Base-by-base conservation (phyloP, 345 rosid genomes). In the Euphorbia lathyris region DNA sequence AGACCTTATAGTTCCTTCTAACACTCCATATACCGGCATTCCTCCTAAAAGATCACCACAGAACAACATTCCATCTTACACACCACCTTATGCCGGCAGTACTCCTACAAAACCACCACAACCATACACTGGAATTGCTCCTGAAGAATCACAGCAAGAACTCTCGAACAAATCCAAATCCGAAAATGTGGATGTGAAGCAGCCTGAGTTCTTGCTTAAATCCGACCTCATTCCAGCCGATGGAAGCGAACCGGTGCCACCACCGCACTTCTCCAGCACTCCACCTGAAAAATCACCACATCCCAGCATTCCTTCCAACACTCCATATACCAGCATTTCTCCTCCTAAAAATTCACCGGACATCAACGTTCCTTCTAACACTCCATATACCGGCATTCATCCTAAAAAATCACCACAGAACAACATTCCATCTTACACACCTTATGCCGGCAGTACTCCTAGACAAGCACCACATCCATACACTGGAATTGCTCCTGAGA, bases 181-280 rank as follows among this genome's bases (percentile, higher is more conserved):
- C 11, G 43, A 40, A 9, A 9, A 40, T 40, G 43, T 19, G 11
- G 90, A 83, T 52, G 71, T 76, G 75, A 89, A 86, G 71, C 89
- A 87, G 77, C 92, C 93, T 23, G 80, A 86, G 52, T 84, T 79
- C 68, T 65, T 85, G 52, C 27, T 77, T 58, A 76, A 70, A 36
- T 68, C 77, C 25, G 86, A 75, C 75, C 69, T 34, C 4, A 34
- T 2, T 34, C 38, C 38, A 34, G 38, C 4, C 38, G 4, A 34
- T 2, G 38, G 38, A 7, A n/a, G n/a, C n/a, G n/a, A n/a, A n/a
- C n/a, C n/a, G n/a, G n/a, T n/a, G n/a, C n/a, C n/a, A n/a, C n/a
- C n/a, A n/a, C n/a, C n/a, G n/a, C n/a, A 40, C 45, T 45, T 8
- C 16, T 13, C 51, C 11, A 11, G 16, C 16, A 11, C 11, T 45